Conservation (phyloP, 2,329 filamentous ascomycete species). For the Aspergillus sp. region DNA sequence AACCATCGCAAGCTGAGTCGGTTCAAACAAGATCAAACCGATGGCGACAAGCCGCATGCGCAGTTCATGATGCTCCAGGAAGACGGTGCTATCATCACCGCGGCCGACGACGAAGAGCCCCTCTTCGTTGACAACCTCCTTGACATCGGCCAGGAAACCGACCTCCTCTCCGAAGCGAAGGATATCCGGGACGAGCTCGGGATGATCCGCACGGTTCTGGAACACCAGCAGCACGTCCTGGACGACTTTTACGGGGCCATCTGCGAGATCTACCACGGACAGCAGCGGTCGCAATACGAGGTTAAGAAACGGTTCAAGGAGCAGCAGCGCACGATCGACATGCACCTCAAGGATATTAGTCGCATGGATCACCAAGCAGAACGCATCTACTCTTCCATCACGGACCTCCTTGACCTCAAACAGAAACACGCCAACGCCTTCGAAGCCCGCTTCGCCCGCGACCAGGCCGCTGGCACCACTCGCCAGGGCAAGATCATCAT, state of each 20-base stretch:
- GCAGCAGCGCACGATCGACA: constrained; percentile 57
- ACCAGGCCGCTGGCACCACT: constrained; percentile 61
- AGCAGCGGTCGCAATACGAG: constrained; percentile 42
- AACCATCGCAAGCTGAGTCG: constrained; percentile 46
- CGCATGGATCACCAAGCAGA: constrained; percentile 63
- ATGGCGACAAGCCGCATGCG: no score
- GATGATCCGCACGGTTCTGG: constrained; percentile 51
- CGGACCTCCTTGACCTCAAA: constrained; percentile 64
- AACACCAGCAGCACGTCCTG: constrained; percentile 38
- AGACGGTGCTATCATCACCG: no score
- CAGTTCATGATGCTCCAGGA: no score
- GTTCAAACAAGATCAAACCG: constrained; percentile 8
- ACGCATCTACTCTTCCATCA: constrained; percentile 59
- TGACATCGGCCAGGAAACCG: constrained; percentile 60
- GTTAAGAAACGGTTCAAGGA: constrained; percentile 56
- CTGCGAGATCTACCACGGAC: constrained; percentile 32
- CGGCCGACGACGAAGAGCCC: constrained; percentile 36
- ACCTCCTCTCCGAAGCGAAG: constrained; percentile 62
- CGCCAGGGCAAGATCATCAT: constrained; percentile 57
- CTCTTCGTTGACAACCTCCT: constrained; percentile 45
- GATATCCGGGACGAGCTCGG: constrained; percentile 67
- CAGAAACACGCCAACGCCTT: constrained; percentile 68
- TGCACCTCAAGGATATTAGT: constrained; percentile 58
- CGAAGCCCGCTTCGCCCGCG: constrained; percentile 57
- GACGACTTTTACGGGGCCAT: constrained; percentile 34